Percentiles rank a stretch among this genome's conserved stretches.
Conservation (phyloP, 768 basidiomycete genomes). For the Kondoa malvinella region DNA sequence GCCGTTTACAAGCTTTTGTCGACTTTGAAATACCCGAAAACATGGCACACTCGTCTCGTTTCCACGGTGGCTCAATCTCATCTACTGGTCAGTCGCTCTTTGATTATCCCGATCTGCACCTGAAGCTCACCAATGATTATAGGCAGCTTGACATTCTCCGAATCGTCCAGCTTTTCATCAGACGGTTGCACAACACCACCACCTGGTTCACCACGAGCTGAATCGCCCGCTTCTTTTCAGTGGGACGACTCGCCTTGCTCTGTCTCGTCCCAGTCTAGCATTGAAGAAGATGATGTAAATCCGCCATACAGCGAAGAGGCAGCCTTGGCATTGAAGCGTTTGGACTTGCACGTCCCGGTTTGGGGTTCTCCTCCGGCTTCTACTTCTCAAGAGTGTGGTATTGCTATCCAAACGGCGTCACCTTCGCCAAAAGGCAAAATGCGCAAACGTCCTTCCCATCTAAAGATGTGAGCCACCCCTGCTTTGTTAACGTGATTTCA, state of each 20-base stretch:
- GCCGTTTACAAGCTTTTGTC: neutral
- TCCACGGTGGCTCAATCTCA: neutral
- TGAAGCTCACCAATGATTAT: neutral
- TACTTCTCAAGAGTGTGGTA: neutral
- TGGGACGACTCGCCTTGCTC: neutral
- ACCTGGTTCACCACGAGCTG: neutral
- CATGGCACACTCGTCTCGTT: neutral
- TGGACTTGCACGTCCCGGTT: neutral
- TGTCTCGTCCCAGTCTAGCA: neutral
- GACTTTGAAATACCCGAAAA: no score
- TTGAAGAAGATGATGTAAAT: neutral
- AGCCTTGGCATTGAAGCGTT: neutral
- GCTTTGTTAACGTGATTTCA: neutral
- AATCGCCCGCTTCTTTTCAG: neutral
- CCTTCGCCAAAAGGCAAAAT: neutral
- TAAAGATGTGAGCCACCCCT: slow-evolving; percentile 3
- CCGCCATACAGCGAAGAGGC: neutral
- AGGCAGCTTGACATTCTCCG: neutral
- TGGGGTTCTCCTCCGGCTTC: neutral
- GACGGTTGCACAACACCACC: neutral
- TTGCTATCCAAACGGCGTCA: neutral
- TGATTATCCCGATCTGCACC: neutral
- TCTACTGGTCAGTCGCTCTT: neutral
- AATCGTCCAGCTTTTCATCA: neutral
- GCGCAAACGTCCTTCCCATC: neutral